Percentiles rank a stretch among this genome's conserved stretches.
phyloP scores from a whole-genome alignment of 1,139 yeast species.

The Debaryomyces subglobosus region DNA sequence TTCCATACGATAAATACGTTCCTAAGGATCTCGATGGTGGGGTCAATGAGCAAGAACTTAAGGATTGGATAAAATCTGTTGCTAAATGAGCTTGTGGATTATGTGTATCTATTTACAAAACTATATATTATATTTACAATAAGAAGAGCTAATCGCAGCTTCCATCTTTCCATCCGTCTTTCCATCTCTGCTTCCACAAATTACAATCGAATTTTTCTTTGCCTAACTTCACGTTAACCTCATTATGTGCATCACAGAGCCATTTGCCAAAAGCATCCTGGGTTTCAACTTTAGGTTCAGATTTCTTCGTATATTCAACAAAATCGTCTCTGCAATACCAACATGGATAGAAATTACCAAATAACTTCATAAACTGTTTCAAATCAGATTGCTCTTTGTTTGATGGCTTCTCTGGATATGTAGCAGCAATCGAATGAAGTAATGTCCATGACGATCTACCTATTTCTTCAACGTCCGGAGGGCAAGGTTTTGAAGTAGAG shows the following conservation, averaged over 20 bases:
- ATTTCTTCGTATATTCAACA: conserved; percentile 56
- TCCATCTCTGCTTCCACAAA: conserved; percentile 94
- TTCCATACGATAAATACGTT: conserved; percentile 56
- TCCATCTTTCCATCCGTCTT: conserved; percentile 68
- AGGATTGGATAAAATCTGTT: conserved; percentile 51
- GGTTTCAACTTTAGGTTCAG: conserved; percentile 67
- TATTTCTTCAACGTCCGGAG: conserved; percentile 81
- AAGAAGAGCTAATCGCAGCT: conserved; percentile 26
- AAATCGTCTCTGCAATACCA: conserved; percentile 93
- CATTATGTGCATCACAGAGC: conserved; percentile 95
- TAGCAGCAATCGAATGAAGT: conserved; percentile 87
- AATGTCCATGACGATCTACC: conserved; percentile 95
- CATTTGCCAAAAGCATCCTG: conserved; percentile 86
- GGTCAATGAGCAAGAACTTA: conserved; percentile 55
- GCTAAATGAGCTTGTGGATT: background rate
- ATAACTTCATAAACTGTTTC: conserved; percentile 66
- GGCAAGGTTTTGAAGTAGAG: conserved; percentile 55
- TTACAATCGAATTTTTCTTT: conserved; percentile 85
- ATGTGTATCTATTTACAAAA: conserved; percentile 5
- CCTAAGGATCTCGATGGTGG: conserved; percentile 39
- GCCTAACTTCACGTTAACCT: conserved; percentile 80
- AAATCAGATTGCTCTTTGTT: conserved; percentile 68
- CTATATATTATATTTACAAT: conserved; percentile 6
- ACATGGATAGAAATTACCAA: conserved; percentile 89
- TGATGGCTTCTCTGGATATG: conserved; percentile 75